Percentiles rank a stretch among this genome's conserved stretches.
These are phyloP conservation scores for Cryptococcus maquisensis DNA, from an alignment of 1,284 basidiomycete genomes.

Conservation along the genomic window DNA sequence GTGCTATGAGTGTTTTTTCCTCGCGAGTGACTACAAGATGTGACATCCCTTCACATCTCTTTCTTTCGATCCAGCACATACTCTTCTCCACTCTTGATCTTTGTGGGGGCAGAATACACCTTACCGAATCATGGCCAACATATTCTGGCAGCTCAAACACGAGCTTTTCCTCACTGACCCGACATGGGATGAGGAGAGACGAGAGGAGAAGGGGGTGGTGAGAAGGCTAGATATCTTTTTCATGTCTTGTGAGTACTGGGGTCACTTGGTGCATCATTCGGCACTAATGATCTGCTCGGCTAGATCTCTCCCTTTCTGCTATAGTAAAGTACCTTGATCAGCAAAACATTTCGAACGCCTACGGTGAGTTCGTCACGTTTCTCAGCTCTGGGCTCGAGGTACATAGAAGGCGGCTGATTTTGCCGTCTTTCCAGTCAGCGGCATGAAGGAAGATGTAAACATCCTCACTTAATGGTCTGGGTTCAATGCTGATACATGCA, in stretches of 20 bases:
- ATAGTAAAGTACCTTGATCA: conserved; percentile 18
- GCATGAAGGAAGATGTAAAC: conserved; percentile 19
- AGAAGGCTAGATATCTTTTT: conserved; percentile 17
- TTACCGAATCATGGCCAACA: no score
- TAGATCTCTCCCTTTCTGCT: conserved; percentile 8
- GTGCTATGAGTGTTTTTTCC: no score
- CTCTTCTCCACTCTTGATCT: no score
- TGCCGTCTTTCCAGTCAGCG: conserved; percentile 1
- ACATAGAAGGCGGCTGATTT: neutral
- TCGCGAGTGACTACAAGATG: no score
- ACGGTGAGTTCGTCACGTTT: conserved; percentile 1
- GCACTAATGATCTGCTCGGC: neutral
- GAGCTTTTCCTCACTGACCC: conserved; percentile 10
- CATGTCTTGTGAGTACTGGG: conserved; percentile 5
- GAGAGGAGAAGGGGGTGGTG: conserved; percentile 1
- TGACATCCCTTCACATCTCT: no score
- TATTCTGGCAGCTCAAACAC: no score
- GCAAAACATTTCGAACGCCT: conserved; percentile 10
- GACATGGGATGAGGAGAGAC: conserved; percentile 9
- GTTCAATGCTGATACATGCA: neutral
- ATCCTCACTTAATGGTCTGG: neutral
- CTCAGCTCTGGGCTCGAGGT: no score
- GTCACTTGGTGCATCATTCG: neutral
- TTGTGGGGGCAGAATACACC: no score
- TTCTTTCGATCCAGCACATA: no score